Evolutionary conservation across 2,329 filamentous ascomycete species (phyloP).

Genomic region (Fusarium denticulatum): DNA sequence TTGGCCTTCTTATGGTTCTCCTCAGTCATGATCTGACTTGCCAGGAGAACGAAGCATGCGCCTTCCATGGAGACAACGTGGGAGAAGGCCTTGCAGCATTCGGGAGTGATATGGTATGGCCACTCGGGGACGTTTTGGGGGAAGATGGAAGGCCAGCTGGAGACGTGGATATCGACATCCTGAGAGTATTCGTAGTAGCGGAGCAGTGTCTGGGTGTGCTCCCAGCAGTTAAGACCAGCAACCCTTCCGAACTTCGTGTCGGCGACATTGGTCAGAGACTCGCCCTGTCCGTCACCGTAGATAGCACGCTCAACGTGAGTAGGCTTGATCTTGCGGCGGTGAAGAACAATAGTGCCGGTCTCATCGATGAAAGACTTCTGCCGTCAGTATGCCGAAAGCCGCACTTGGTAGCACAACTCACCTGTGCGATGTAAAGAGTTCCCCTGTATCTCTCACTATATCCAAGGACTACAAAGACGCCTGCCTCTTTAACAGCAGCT

Average conservation of each 20-base stretch:
- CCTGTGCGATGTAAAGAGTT: conserved; percentile 54
- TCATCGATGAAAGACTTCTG: conserved; percentile 52
- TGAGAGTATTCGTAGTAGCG: conserved; percentile 57
- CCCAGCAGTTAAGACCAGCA: conserved; percentile 59
- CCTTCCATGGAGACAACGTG: conserved; percentile 66
- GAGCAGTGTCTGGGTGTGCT: conserved; percentile 60
- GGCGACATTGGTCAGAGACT: conserved; percentile 52
- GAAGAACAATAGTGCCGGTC: conserved; percentile 51
- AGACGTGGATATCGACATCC: conserved; percentile 57
- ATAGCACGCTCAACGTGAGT: conserved; percentile 62
- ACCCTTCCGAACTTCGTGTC: conserved; percentile 51
- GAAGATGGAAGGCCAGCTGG: conserved; percentile 54
- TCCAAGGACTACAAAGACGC: conserved; percentile 54
- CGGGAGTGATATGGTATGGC: conserved; percentile 38
- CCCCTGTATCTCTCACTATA: conserved; percentile 53
- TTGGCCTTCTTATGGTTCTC: conserved; percentile 45
- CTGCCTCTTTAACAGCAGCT: conserved; percentile 56
- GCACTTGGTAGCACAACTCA: neutral
- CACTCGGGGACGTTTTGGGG: conserved; percentile 23
- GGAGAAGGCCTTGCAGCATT: conserved; percentile 49
- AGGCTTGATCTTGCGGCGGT: conserved; percentile 61
- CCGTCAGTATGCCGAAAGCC: accelerated
- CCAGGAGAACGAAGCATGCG: conserved; percentile 62
- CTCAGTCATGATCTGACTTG: conserved; percentile 58
- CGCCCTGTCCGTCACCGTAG: conserved; percentile 56